phyloP scores from a whole-genome alignment of 2,329 filamentous ascomycete genomes.

The Nothophaeocryptopus gaeumannii region DNA sequence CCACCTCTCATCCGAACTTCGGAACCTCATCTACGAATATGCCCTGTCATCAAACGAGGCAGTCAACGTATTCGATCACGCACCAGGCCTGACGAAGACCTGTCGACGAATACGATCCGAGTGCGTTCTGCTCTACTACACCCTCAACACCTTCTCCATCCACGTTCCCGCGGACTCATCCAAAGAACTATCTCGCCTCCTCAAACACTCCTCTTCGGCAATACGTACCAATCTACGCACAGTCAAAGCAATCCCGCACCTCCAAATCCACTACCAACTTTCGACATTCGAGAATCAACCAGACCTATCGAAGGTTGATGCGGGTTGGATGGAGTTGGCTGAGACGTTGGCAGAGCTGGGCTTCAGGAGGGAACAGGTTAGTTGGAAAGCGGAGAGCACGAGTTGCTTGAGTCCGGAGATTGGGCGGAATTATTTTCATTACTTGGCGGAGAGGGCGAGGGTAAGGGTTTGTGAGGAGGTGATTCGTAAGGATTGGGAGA shows the following conservation, averaged over 20 bases:
- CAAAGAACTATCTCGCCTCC: neutral
- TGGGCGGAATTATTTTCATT: slow-evolving; percentile 14
- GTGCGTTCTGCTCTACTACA: slow-evolving; percentile 21
- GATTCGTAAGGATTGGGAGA: slow-evolving; percentile 10
- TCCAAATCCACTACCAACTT: slow-evolving; percentile 8
- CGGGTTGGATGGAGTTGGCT: slow-evolving; percentile 7
- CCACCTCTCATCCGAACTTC: slow-evolving; percentile 13
- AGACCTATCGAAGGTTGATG: neutral
- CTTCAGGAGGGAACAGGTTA: slow-evolving; percentile 6
- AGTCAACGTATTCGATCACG: neutral
- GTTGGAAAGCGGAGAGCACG: slow-evolving; percentile 8
- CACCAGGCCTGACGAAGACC: slow-evolving; percentile 11
- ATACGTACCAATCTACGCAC: neutral
- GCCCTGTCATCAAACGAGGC: neutral
- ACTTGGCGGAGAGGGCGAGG: slow-evolving; percentile 14
- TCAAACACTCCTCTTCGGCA: neutral
- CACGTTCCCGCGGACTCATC: slow-evolving; percentile 5
- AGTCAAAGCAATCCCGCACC: slow-evolving; percentile 1
- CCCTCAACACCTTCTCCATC: slow-evolving; percentile 24
- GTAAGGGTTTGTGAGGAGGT: slow-evolving; percentile 4
- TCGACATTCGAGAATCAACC: slow-evolving; percentile 13
- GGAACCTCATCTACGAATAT: slow-evolving; percentile 18
- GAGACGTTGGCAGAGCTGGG: slow-evolving; percentile 4
- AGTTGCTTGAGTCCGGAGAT: slow-evolving; percentile 6
- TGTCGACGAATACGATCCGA: slow-evolving; percentile 23